Evolutionary conservation across 148 eudicot species (phyloP).

Genomic region (Vaccinium vitisidaea): DNA sequence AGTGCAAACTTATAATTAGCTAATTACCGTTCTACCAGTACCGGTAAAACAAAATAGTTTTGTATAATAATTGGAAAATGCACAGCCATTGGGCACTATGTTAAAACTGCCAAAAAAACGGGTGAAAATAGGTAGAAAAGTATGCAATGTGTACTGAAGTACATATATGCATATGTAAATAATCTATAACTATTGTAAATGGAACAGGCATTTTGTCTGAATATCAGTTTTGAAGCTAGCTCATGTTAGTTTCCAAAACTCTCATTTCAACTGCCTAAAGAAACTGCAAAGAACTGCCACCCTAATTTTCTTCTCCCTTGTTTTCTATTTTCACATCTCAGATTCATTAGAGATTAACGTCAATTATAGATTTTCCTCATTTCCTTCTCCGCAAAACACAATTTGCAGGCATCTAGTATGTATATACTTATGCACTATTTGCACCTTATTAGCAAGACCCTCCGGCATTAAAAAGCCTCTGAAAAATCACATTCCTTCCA

Average conservation of each 20-base stretch:
- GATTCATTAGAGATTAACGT: neutral
- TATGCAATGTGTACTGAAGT: neutral
- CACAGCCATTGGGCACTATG: neutral
- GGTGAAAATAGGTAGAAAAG: neutral
- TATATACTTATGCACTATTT: too few relatives aligned
- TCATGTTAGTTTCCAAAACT: too few relatives aligned
- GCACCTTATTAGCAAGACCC: neutral
- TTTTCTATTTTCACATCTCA: neutral
- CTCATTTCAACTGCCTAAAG: too few relatives aligned
- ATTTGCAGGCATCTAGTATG: neutral
- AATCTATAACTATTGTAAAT: too few relatives aligned
- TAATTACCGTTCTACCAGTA: neutral
- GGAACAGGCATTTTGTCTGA: too few relatives aligned
- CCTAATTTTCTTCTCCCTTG: neutral
- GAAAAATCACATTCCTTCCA: neutral
- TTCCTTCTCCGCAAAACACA: neutral
- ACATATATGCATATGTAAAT: neutral
- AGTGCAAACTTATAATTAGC: neutral
- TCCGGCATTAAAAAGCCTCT: neutral
- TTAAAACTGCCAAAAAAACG: neutral
- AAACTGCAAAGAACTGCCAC: neutral
- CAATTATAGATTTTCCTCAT: neutral
- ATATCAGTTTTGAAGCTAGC: too few relatives aligned
- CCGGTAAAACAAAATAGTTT: neutral
- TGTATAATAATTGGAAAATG: neutral